Base-by-base conservation (phyloP, 805 yeast genomes). In the Dipodascopsis uninucleata region DNA sequence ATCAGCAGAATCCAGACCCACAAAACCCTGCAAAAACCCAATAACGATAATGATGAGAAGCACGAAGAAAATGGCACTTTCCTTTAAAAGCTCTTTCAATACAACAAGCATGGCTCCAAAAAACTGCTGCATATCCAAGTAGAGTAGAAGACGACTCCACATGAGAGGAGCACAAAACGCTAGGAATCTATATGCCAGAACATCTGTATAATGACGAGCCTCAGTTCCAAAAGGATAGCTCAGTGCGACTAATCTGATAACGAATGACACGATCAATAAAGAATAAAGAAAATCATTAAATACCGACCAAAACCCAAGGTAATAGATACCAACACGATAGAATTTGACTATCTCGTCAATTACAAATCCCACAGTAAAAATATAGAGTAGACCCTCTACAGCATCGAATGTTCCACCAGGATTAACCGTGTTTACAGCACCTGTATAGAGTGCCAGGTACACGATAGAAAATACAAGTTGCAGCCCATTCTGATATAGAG, bases 31-130 rank as follows among this genome's bases (percentile, higher is more conserved):
- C 43, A 85, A 67, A 65, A 87, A 87, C 0, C 96, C 96, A 38
- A 82, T 61, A 50, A 82, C 79, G 28, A 87, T 79, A 45, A 86
- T 76, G 6, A 74, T 67, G 43, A 87, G 69, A 53, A 87, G 67
- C 35, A 85, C 82, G 60, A 87, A 87, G 68, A 87, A 87, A 10
- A 86, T 72, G n/a, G 85, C 62, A 1, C 93, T 82, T 63, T 87
- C 96, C 57, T 82, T 79, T 85, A 87, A 81, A 86, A 87, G 82
- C 45, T 81, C 81, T 58, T 85, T 85, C 39, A 85, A 68, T 3
- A 87, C 90, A 23, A 87, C 90, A 52, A 87, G 75, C 87, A 87
- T 83, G 1, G 88, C 85, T 31, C 96, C 96, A 38, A 86, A 85
- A 63, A 87, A 86, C 56, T 76, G 75, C 53, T 80, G 79, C 8